A percentile compares a stretch with the other conserved stretches of the same genome.
phyloP scores from a whole-genome alignment of 2,329 filamentous ascomycete genomes.

The Diaporthe longicolla region DNA sequence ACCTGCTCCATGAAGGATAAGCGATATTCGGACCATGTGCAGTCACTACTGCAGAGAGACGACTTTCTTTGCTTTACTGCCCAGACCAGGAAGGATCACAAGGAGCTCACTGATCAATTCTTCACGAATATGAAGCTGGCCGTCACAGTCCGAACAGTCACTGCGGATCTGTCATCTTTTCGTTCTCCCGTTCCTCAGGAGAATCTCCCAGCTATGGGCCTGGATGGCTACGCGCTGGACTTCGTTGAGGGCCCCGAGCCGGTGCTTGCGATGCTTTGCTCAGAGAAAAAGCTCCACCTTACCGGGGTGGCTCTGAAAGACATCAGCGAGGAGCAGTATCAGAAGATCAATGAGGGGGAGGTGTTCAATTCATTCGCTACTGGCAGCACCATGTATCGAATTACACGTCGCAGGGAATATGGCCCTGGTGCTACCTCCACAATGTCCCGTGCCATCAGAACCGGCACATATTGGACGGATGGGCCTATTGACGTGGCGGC shows the following conservation, averaged over 20 bases:
- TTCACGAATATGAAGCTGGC: constrained; percentile 75
- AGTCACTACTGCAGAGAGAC: constrained; percentile 63
- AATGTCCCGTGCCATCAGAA: constrained; percentile 70
- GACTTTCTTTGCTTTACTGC: constrained; percentile 80
- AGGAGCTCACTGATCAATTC: constrained; percentile 76
- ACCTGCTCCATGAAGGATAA: constrained; percentile 84
- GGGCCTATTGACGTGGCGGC: constrained; percentile 79
- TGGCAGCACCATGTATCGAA: constrained; percentile 72
- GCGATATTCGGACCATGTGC: constrained; percentile 71
- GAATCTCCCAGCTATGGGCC: constrained; percentile 71
- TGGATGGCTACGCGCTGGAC: constrained; percentile 86
- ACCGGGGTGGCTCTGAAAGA: constrained; percentile 76
- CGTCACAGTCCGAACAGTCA: constrained; percentile 78
- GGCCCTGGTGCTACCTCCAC: constrained; percentile 81
- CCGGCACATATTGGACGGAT: constrained; percentile 81
- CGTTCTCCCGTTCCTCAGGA: constrained; percentile 66
- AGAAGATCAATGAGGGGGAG: constrained; percentile 70
- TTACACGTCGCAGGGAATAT: constrained; percentile 84
- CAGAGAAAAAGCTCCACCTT: constrained; percentile 76
- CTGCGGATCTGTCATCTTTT: constrained; percentile 68
- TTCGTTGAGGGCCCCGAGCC: constrained; percentile 84
- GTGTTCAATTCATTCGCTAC: constrained; percentile 79
- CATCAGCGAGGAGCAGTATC: constrained; percentile 76
- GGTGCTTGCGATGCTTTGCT: constrained; percentile 90
- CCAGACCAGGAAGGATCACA: constrained; percentile 82